phyloP scores from a whole-genome alignment of 2,329 filamentous ascomycete genomes.

The Venturia effusa region DNA sequence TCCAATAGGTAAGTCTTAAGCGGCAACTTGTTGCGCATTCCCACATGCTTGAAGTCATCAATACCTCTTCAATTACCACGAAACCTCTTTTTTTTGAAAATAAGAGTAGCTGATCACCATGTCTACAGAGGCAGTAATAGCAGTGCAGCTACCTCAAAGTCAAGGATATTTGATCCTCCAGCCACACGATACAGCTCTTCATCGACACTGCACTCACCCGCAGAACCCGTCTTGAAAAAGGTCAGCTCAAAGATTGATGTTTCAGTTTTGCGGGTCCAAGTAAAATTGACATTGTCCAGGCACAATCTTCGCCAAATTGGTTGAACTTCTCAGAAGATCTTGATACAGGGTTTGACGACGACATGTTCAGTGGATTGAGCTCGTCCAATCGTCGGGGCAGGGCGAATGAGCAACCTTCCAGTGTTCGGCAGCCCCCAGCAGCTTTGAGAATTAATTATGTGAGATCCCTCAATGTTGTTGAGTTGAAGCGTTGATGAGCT shows the following conservation, averaged over 20 bases:
- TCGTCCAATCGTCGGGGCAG: not conserved
- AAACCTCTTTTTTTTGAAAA: not conserved
- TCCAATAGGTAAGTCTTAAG: slow-evolving; percentile 9
- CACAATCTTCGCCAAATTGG: not conserved
- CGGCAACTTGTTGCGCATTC: not conserved
- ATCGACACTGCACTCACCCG: slow-evolving; percentile 45
- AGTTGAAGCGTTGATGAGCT: not conserved
- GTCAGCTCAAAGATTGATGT: not conserved
- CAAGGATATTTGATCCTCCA: slow-evolving; percentile 6
- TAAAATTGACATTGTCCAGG: not conserved
- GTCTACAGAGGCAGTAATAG: slow-evolving; percentile 34
- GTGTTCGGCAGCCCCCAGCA: not conserved
- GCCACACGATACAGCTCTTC: slow-evolving; percentile 35
- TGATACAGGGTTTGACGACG: not conserved
- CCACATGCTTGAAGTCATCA: not conserved
- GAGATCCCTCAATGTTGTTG: not conserved
- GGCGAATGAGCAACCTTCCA: not conserved
- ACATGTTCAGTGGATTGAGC: not conserved
- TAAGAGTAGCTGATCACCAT: not conserved
- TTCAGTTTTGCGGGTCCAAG: not conserved
- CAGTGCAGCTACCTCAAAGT: slow-evolving; percentile 33
- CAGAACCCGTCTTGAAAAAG: slow-evolving; percentile 25
- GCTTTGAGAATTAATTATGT: not conserved
- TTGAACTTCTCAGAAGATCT: not conserved
- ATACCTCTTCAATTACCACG: not conserved